A percentile compares a stretch with the other conserved stretches of the same genome.
These are phyloP conservation scores for Saccharomycopsis sp. DNA, from an alignment of 805 yeast genomes.

Conservation along the genomic window DNA sequence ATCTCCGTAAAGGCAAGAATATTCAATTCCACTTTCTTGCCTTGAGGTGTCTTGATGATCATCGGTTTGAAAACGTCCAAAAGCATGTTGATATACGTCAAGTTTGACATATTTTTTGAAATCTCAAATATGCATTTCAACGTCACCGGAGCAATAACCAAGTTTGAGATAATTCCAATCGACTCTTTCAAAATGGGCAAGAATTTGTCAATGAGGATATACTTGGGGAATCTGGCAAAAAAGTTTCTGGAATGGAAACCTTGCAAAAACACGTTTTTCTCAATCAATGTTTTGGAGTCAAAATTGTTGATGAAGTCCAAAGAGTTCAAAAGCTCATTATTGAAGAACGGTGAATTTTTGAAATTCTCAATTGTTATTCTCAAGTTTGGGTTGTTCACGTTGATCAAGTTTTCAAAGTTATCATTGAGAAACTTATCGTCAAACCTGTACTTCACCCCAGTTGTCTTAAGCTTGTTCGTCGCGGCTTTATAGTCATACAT, in stretches of 20 bases:
- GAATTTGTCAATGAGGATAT: constrained; percentile 55
- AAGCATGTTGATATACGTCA: constrained; percentile 70
- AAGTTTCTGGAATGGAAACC: constrained; percentile 43
- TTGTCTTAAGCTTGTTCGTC: constrained; percentile 37
- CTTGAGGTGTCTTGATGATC: constrained; percentile 13
- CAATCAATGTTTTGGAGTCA: constrained; percentile 60
- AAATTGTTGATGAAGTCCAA: constrained; percentile 77
- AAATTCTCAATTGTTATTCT: constrained; percentile 57
- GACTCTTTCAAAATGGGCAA: constrained; percentile 54
- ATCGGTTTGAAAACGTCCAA: constrained; percentile 25
- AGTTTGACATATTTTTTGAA: constrained; percentile 59
- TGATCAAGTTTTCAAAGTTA: constrained; percentile 44
- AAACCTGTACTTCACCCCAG: constrained; percentile 35
- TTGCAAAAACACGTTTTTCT: constrained; percentile 57
- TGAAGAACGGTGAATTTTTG: constrained; percentile 64
- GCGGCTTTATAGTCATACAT: constrained; percentile 54
- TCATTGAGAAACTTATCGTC: constrained; percentile 45
- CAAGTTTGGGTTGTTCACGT: constrained; percentile 46
- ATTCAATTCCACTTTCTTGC: constrained; percentile 26
- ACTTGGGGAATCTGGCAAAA: constrained; percentile 49
- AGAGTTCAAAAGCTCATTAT: constrained; percentile 74
- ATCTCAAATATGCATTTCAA: constrained; percentile 51
- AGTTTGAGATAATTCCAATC: constrained; percentile 25
- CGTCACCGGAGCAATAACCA: constrained; percentile 34
- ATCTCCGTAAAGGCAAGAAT: constrained; percentile 25